A percentile compares a stretch with the other conserved stretches of the same genome.
These are phyloP conservation scores for Pezicula radicicola DNA, from an alignment of 2,329 filamentous ascomycete genomes.

Conservation along the genomic window DNA sequence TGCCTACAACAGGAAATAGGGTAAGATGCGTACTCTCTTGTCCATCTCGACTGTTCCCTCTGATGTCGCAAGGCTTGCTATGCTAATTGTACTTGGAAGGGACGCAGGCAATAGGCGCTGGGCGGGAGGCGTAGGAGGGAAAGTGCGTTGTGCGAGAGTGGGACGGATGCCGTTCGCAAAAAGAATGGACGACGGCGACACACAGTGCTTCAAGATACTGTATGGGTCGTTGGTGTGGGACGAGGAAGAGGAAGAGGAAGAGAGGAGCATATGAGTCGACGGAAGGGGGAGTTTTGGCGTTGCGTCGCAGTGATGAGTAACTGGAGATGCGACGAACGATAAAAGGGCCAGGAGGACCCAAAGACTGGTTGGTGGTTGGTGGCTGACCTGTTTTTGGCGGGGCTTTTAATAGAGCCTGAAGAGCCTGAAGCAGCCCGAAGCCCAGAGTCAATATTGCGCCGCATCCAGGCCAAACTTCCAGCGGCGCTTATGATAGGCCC, in stretches of 20 bases:
- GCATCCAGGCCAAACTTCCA: too few species aligned
- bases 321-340: slow-evolving; percentile 12
- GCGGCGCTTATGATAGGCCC: too few species aligned
- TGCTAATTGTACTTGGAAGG: slow-evolving; percentile 29
- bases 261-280: too few species aligned
- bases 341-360: slow-evolving; percentile 34
- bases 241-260: too few species aligned
- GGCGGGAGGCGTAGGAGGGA: slow-evolving; percentile 25
- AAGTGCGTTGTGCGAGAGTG: slow-evolving; percentile 22
- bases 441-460: too few species aligned
- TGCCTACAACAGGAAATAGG: slow-evolving; percentile 46
- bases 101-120: slow-evolving; percentile 15
- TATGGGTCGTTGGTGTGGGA: not conserved
- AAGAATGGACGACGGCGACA: not conserved
- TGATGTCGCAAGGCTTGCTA: slow-evolving; percentile 26
- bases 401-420: not conserved
- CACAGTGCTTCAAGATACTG: slow-evolving; percentile 18
- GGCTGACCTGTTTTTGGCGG: not conserved
- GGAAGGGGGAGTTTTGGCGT: too few species aligned
- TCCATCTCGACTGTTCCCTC: slow-evolving; percentile 60
- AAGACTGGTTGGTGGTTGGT: slow-evolving; percentile 32
- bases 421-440: too few species aligned
- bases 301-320: slow-evolving; percentile 1
- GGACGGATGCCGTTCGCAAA: not conserved
- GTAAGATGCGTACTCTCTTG: slow-evolving; percentile 48